phyloP scores from a whole-genome alignment of 116 monocot species.

The Phalaenopsis hybrid region DNA sequence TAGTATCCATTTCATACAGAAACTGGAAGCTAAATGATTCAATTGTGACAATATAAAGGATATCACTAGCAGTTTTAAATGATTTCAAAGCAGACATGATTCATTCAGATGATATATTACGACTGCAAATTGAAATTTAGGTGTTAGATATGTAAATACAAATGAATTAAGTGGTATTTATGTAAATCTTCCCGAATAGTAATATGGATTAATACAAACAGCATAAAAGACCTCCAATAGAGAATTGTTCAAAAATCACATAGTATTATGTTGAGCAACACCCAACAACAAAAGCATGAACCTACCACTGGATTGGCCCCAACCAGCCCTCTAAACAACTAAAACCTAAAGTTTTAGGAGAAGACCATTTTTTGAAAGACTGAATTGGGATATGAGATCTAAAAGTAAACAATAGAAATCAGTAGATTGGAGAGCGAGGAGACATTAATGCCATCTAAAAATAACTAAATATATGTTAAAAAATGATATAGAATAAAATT shows the following conservation, averaged over 20 bases:
- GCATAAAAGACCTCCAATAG: constrained; percentile 58
- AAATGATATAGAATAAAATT: no score
- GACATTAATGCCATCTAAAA: no score
- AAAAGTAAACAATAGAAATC: not conserved
- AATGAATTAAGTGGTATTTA: no score
- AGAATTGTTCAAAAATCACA: not conserved
- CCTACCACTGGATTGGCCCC: not conserved
- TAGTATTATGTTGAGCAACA: not conserved
- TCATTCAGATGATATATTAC: not conserved
- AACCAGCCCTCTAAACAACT: not conserved
- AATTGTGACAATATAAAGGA: not conserved
- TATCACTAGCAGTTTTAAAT: not conserved
- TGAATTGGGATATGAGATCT: not conserved
- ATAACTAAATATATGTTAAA: no score
- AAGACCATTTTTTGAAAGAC: not conserved
- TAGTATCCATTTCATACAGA: not conserved
- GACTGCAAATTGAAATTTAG: not conserved
- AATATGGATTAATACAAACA: not conserved
- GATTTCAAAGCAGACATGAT: not conserved
- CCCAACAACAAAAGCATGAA: not conserved
- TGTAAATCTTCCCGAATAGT: not conserved
- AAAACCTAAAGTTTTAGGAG: not conserved
- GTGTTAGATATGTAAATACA: no score
- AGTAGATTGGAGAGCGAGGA: not conserved
- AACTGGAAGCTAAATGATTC: not conserved